Evolutionary conservation across 2,329 filamentous ascomycete species (phyloP).

Genomic region (Hypoxylon sp.): DNA sequence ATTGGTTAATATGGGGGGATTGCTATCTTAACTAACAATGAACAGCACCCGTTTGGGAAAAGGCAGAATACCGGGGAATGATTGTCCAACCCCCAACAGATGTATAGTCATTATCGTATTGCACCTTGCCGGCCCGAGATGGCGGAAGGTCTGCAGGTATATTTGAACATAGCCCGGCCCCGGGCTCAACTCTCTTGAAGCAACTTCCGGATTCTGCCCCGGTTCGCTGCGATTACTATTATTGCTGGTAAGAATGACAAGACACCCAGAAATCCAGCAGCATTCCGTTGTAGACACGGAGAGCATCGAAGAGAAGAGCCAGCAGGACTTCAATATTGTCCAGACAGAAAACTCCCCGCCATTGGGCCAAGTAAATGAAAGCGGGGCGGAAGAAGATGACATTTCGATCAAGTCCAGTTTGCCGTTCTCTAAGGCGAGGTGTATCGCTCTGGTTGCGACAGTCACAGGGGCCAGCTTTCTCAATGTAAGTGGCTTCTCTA

Average conservation of each 20-base stretch:
- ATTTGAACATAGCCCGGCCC: slow-evolving; percentile 15
- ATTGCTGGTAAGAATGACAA: slow-evolving; percentile 18
- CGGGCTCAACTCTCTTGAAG: slow-evolving; percentile 1
- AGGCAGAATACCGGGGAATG: too few species aligned
- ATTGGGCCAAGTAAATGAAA: slow-evolving; percentile 11
- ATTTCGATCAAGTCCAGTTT: slow-evolving; percentile 33
- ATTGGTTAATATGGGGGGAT: slow-evolving; percentile 16
- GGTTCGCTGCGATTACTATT: slow-evolving; percentile 9
- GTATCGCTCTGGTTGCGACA: slow-evolving; percentile 63
- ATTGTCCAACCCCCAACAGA: too few species aligned
- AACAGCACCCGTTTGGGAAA: slow-evolving; percentile 18
- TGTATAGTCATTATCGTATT: too few species aligned
- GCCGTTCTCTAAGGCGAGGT: slow-evolving; percentile 58
- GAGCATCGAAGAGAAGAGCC: slow-evolving; percentile 14
- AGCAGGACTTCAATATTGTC: slow-evolving; percentile 17
- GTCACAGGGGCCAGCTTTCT: slow-evolving; percentile 64
- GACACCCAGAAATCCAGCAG: slow-evolving; percentile 19
- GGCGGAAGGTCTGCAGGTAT: slow-evolving; percentile 23
- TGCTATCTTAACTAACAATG: slow-evolving; percentile 6
- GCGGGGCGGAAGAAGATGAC: slow-evolving; percentile 28
- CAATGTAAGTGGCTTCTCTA: slow-evolving; percentile 54
- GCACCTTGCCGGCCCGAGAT: slow-evolving; percentile 24
- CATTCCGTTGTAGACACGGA: slow-evolving; percentile 6
- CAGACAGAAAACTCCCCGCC: slow-evolving; percentile 12
- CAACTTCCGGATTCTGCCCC: slow-evolving; percentile 1